Conservation (phyloP, 345 rosid genomes). For the Eucalyptus curtisii region DNA sequence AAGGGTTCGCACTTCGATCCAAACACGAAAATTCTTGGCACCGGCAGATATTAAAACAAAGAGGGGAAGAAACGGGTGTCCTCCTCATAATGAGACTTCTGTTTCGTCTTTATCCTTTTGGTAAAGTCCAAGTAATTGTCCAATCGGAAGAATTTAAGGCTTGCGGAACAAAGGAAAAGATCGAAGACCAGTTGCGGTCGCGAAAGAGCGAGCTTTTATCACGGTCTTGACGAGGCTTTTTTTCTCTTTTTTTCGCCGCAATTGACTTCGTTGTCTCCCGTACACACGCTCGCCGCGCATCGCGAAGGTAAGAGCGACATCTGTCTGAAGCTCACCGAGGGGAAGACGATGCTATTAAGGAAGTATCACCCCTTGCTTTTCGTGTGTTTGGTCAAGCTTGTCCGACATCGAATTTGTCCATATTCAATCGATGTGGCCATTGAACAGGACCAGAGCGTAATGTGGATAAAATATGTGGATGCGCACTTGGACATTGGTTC, state of each 20-base stretch:
- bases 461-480: not conserved
- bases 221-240: not conserved
- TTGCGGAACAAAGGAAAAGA: not conserved
- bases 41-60: not conserved
- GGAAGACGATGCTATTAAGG: not conserved
- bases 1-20: not conserved
- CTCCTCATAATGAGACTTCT: not conserved
- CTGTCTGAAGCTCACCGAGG: not conserved
- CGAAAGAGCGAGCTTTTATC: not conserved
- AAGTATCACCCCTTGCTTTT: not conserved
- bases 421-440: not conserved
- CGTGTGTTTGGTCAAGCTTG: not conserved
- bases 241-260: not conserved
- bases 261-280: not conserved
- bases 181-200: not conserved
- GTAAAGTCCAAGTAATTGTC: not conserved
- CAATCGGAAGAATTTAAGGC: not conserved
- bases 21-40: not conserved
- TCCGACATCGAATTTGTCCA: not conserved
- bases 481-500: not conserved
- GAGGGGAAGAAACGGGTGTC: not conserved
- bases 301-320: not conserved
- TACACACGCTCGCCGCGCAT: not conserved
- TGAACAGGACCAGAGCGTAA: too few relatives aligned
- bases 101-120: not conserved